A percentile compares a stretch with the other conserved stretches of the same genome.
phyloP scores from a whole-genome alignment of 2,329 filamentous ascomycete genomes.

The Scedosporium aurantiacum region DNA sequence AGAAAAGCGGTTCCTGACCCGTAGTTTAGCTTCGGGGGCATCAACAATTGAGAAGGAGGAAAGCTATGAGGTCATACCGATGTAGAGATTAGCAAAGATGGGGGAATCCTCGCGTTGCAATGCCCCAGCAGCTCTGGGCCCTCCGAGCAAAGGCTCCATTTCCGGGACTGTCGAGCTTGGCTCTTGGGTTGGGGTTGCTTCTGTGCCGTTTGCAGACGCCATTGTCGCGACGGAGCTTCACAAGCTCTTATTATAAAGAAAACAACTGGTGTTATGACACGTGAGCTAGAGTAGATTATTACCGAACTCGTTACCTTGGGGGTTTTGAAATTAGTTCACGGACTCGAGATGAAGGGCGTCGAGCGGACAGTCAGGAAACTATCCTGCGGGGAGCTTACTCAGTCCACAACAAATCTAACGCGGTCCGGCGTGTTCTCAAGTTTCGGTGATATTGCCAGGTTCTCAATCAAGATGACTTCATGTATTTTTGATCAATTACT shows the following conservation, averaged over 20 bases:
- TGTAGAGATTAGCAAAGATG: slow-evolving; percentile 59
- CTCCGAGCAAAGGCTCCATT: slow-evolving; percentile 34
- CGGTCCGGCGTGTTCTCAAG: neutral
- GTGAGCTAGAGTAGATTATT: neutral
- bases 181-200: slow-evolving; percentile 30
- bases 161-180: slow-evolving; percentile 19
- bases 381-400: neutral
- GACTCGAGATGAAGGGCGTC: neutral
- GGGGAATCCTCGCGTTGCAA: slow-evolving; percentile 54
- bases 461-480: no score
- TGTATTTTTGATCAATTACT: no score
- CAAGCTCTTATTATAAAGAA: neutral
- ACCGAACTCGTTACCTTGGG: neutral
- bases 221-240: slow-evolving; percentile 27
- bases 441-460: no score
- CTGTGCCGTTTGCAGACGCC: slow-evolving; percentile 59
- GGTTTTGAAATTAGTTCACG: neutral
- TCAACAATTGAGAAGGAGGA: slow-evolving; percentile 1
- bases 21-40: neutral
- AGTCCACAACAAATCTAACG: neutral
- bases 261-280: neutral
- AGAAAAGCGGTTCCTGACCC: slow-evolving; percentile 64
- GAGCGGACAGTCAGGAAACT: neutral
- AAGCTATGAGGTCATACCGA: slow-evolving; percentile 53
- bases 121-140: slow-evolving; percentile 52